These are phyloP conservation scores for Fraxinus cuspidata DNA, from an alignment of 257 asterid species.

Conservation along the genomic window DNA sequence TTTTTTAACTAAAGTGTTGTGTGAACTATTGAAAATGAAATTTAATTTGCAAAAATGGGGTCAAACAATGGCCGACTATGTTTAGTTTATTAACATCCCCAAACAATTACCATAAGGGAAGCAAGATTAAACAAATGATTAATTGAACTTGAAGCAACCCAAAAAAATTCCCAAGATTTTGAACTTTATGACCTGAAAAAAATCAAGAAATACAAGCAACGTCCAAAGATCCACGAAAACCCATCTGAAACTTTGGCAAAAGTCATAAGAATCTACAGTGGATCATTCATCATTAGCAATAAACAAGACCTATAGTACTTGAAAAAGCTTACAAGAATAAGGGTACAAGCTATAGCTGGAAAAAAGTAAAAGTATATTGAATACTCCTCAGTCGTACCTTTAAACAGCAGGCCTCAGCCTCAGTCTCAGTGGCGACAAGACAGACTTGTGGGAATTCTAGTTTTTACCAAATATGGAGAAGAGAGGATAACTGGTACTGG, in stretches of 20 bases:
- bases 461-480: conserved; percentile 58
- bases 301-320: neutral
- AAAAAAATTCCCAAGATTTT: conserved; percentile 19
- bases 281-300: neutral
- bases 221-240: neutral
- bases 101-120: neutral
- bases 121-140: neutral
- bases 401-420: conserved; percentile 29
- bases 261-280: neutral
- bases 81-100: neutral
- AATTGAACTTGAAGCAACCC: neutral
- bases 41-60: no score
- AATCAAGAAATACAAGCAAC: neutral
- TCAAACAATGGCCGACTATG: no score
- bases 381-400: conserved; percentile 26
- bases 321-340: neutral
- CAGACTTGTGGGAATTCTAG: conserved; percentile 39
- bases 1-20: no score
- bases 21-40: no score
- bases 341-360: neutral
- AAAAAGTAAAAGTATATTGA: neutral
- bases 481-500: neutral
- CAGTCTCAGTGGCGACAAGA: conserved; percentile 48
- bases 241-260: neutral
- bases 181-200: neutral